Conservation (phyloP, 148 eudicot species). For the Vaccinium darrowii region DNA sequence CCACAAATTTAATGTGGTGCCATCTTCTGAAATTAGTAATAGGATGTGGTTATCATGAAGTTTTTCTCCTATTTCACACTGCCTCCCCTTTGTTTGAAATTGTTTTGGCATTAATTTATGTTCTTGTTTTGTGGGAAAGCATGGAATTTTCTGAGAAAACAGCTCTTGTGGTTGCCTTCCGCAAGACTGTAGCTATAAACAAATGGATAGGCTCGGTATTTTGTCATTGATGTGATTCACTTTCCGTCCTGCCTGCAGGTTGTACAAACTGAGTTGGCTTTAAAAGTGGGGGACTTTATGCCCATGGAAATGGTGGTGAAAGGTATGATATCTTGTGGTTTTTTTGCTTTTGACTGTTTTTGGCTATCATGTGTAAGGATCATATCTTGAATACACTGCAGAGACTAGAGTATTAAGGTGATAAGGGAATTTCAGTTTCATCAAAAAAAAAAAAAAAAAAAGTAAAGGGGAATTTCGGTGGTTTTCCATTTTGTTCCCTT, state of each 20-base stretch:
- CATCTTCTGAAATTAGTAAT: background rate
- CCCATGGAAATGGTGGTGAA: slow-evolving; percentile 71
- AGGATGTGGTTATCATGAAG: slow-evolving; percentile 3
- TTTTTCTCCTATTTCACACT: background rate
- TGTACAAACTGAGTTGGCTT: slow-evolving; percentile 61
- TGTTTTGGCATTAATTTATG: background rate
- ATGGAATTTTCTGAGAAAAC: background rate
- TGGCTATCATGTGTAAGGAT: background rate
- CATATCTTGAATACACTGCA: background rate
- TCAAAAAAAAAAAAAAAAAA: too few relatives aligned
- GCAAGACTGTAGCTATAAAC: background rate
- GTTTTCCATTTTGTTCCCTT: background rate
- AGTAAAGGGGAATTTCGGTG: background rate
- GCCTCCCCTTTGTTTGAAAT: background rate
- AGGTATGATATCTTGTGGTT: slow-evolving; percentile 38
- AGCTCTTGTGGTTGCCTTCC: background rate
- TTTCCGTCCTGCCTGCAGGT: slow-evolving; percentile 52
- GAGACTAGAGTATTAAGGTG: background rate
- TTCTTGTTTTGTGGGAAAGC: background rate
- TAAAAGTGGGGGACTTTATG: slow-evolving; percentile 65
- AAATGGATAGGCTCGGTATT: background rate
- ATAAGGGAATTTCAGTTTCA: background rate
- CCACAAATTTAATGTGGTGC: background rate
- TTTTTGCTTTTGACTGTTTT: background rate
- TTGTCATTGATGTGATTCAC: background rate